Evolutionary conservation across 2,329 filamentous ascomycete species (phyloP).

Genomic region (Ambrosiella xylebori): DNA sequence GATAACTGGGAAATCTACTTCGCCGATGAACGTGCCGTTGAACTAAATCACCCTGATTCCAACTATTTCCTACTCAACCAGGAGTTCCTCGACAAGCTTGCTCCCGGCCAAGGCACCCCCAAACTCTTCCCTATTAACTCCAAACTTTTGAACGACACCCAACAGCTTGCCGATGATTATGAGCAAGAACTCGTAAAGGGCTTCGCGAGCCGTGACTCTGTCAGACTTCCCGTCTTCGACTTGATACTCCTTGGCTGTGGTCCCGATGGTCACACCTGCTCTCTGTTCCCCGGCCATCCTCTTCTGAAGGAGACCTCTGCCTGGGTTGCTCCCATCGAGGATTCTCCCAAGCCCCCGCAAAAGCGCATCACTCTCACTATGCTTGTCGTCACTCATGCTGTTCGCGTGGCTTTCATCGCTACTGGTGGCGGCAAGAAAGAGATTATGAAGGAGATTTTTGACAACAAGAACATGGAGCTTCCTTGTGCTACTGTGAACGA

Average conservation of each 20-base stretch:
- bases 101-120: conserved; percentile 45
- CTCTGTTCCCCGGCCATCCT: conserved; percentile 77
- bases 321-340: conserved; percentile 82
- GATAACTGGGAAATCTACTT: conserved; percentile 96
- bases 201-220: conserved; percentile 84
- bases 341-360: conserved; percentile 87
- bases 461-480: conserved; percentile 58
- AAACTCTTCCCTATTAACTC: conserved; percentile 63
- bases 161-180: conserved; percentile 88
- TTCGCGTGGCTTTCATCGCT: conserved; percentile 79
- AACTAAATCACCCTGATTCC: conserved; percentile 80
- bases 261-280: conserved; percentile 94
- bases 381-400: conserved; percentile 73
- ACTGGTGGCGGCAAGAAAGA: conserved; percentile 82
- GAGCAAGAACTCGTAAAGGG: conserved; percentile 70
- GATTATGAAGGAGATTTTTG: conserved; percentile 84
- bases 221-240: conserved; percentile 90
- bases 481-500: conserved; percentile 83
- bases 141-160: conserved; percentile 50
- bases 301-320: conserved; percentile 72
- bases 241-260: conserved; percentile 84
- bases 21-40: conserved; percentile 88
- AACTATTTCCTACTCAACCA: conserved; percentile 81
- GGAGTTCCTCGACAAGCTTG: conserved; percentile 79
- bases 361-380: conserved; percentile 82